phyloP scores from a whole-genome alignment of 1,284 basidiomycete species.

The Irpex lacteus region DNA sequence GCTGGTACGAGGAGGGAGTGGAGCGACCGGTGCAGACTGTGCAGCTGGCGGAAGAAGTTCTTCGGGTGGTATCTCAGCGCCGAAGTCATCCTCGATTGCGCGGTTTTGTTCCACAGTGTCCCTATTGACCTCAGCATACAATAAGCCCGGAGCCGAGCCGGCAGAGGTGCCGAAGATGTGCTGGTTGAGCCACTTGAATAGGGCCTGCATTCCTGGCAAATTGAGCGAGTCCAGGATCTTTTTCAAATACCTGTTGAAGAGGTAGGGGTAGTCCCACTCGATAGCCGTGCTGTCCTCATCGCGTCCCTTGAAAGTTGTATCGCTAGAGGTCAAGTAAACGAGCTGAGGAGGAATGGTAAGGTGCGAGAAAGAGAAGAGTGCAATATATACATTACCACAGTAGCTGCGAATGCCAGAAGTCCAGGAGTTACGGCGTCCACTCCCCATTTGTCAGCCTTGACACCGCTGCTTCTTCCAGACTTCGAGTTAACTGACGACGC shows the following conservation, averaged over 20 bases:
- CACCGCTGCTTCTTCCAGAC: background rate
- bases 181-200: background rate
- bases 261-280: background rate
- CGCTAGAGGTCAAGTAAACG: background rate
- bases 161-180: background rate
- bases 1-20: too few relatives aligned
- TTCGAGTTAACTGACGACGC: background rate
- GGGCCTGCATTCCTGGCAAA: background rate
- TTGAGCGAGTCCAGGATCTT: background rate
- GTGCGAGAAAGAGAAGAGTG: background rate
- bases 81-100: too few relatives aligned
- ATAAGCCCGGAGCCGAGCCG: too few relatives aligned
- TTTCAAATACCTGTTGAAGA: background rate
- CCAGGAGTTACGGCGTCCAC: background rate
- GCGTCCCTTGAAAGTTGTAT: background rate
- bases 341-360: background rate
- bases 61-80: too few relatives aligned
- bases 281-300: background rate
- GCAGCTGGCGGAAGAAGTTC: too few relatives aligned
- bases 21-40: too few relatives aligned
- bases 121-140: too few relatives aligned
- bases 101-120: too few relatives aligned
- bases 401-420: background rate
- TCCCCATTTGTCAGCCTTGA: background rate
- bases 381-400: background rate